These are phyloP conservation scores for Lodderomyces metapsilosis DNA, from an alignment of 1,139 yeast species.

Conservation along the genomic window DNA sequence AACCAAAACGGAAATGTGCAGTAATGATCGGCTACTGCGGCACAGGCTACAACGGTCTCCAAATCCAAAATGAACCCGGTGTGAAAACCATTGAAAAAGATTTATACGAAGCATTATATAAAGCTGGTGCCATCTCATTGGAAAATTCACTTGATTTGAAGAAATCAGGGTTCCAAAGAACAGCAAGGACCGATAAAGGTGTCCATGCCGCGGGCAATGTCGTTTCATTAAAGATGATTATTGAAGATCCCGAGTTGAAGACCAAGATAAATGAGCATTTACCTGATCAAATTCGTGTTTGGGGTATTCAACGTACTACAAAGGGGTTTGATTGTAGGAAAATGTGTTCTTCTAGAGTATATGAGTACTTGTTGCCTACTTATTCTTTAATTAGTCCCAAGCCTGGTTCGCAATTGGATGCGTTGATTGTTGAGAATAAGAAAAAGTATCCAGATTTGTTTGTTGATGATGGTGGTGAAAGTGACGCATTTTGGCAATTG, in stretches of 20 bases:
- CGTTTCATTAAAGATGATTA: constrained; percentile 79
- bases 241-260: constrained; percentile 80
- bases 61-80: constrained; percentile 76
- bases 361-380: constrained; percentile 91
- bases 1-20: constrained; percentile 87
- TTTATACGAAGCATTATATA: constrained; percentile 76
- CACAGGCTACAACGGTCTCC: constrained; percentile 98
- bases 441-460: constrained; percentile 57
- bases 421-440: constrained; percentile 55
- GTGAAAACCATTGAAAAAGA: constrained; percentile 92
- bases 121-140: constrained; percentile 86
- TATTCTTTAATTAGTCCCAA: constrained; percentile 89
- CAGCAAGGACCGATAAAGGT: constrained; percentile 98
- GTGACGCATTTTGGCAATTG: constrained; percentile 67
- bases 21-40: constrained; percentile 96
- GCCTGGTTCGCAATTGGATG: constrained; percentile 64
- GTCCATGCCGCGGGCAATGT: constrained; percentile 99
- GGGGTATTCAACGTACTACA: constrained; percentile 92
- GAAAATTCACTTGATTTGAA: constrained; percentile 89
- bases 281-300: constrained; percentile 84
- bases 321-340: constrained; percentile 93
- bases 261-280: constrained; percentile 68
- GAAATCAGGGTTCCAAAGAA: constrained; percentile 89
- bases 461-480: constrained; percentile 61
- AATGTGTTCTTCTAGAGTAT: constrained; percentile 90